phyloP scores from a whole-genome alignment of 305 asterid genomes.

The Salvia sclarea region DNA sequence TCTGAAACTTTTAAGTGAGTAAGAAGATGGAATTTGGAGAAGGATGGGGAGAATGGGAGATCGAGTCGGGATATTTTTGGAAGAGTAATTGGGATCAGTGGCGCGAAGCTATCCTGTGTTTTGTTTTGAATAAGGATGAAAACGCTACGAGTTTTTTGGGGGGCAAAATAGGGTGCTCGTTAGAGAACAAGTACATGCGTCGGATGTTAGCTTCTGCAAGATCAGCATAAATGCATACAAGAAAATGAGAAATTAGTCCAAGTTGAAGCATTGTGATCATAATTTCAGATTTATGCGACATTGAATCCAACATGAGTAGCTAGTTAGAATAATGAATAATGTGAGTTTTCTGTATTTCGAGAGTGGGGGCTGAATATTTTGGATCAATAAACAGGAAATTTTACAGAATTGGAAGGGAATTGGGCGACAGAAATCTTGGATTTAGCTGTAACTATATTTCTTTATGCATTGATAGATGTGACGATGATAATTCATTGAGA shows the following conservation, averaged over 20 bases:
- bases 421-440: constrained; percentile 51
- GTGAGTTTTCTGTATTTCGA: constrained; percentile 26
- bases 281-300: not conserved
- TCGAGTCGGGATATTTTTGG: no score
- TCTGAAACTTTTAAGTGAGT: no score
- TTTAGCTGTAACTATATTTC: constrained; percentile 31
- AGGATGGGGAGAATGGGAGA: no score
- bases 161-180: no score
- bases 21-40: no score
- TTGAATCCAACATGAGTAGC: constrained; percentile 24
- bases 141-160: no score
- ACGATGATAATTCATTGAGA: constrained; percentile 17
- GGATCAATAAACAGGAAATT: constrained; percentile 39
- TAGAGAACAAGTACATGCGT: not conserved
- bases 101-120: constrained; percentile 30
- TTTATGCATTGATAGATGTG: constrained; percentile 25
- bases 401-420: constrained; percentile 30
- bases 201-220: constrained; percentile 44
- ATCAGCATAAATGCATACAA: not conserved
- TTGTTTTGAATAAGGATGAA: not conserved
- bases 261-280: not conserved
- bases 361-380: constrained; percentile 34
- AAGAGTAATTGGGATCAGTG: no score
- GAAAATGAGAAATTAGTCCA: not conserved
- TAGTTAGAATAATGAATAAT: constrained; percentile 44